These are phyloP conservation scores for Carex parvula DNA, from an alignment of 176 grass and related monocot genomes.

Conservation along the genomic window DNA sequence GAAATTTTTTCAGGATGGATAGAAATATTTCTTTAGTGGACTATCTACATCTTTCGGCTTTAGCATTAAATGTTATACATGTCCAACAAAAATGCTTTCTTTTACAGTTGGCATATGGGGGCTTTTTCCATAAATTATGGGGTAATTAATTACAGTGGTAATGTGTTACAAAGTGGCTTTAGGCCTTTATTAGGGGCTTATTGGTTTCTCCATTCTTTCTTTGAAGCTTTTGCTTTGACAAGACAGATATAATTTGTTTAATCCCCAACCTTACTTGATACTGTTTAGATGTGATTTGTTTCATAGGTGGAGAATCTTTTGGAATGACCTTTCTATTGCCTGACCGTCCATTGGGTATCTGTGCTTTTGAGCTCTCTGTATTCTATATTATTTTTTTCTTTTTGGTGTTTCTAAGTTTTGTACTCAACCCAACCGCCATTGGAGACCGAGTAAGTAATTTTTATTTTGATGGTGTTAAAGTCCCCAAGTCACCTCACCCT, in stretches of 20 bases:
- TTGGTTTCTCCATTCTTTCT: background rate
- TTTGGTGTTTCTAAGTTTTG: background rate
- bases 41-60: background rate
- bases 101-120: slow-evolving; percentile 4
- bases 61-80: background rate
- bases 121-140: slow-evolving; percentile 22
- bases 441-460: slow-evolving; percentile 21
- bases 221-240: slow-evolving; percentile 36
- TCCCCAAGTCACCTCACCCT: slow-evolving; percentile 13
- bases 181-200: no score
- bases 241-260: slow-evolving; percentile 36
- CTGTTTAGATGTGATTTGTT: slow-evolving; percentile 25
- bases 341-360: slow-evolving; percentile 21
- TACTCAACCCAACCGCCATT: background rate
- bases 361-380: slow-evolving; percentile 2
- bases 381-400: background rate
- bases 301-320: slow-evolving; percentile 47
- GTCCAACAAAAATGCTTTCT: background rate
- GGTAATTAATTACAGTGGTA: slow-evolving; percentile 25
- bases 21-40: no score
- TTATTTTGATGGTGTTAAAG: slow-evolving; percentile 20
- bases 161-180: slow-evolving; percentile 23
- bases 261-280: background rate
- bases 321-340: slow-evolving; percentile 20
- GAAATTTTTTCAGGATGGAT: no score